phyloP scores from a whole-genome alignment of 768 basidiomycete species.

The Lactarius trivialis region DNA sequence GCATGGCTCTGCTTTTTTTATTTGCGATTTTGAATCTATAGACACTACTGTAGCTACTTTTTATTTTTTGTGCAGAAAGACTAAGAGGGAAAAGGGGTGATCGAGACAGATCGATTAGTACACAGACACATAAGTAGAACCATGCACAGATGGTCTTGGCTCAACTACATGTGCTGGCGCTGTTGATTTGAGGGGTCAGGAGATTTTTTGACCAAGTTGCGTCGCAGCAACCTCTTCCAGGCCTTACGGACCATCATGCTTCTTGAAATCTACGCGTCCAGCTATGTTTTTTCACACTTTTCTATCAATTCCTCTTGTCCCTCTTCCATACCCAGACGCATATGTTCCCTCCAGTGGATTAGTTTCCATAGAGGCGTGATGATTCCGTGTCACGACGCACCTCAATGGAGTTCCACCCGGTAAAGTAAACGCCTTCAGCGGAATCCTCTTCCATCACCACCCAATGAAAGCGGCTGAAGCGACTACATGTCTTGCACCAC shows the following conservation, averaged over 20 bases:
- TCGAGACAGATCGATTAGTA: too few species aligned
- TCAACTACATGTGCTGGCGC: too few species aligned
- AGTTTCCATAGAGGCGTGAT: neutral
- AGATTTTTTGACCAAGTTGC: too few species aligned
- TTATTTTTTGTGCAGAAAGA: too few species aligned
- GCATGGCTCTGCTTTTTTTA: too few species aligned
- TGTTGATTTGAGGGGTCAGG: too few species aligned
- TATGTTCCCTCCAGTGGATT: neutral
- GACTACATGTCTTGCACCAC: neutral
- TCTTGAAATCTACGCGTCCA: neutral
- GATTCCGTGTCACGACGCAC: neutral
- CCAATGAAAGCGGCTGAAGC: conserved; percentile 1
- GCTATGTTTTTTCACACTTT: neutral
- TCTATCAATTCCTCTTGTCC: too few species aligned
- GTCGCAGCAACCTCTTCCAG: neutral
- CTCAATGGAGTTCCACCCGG: conserved; percentile 8
- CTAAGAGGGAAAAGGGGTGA: too few species aligned
- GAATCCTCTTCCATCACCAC: neutral
- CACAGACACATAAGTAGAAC: too few species aligned
- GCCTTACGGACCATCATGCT: neutral
- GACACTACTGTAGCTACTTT: too few species aligned
- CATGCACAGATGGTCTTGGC: too few species aligned
- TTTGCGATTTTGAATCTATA: too few species aligned
- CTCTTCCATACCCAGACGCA: neutral
- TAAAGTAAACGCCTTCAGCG: neutral